Evolutionary conservation across 768 basidiomycete genomes (phyloP).

Genomic region (Trametes punicea): DNA sequence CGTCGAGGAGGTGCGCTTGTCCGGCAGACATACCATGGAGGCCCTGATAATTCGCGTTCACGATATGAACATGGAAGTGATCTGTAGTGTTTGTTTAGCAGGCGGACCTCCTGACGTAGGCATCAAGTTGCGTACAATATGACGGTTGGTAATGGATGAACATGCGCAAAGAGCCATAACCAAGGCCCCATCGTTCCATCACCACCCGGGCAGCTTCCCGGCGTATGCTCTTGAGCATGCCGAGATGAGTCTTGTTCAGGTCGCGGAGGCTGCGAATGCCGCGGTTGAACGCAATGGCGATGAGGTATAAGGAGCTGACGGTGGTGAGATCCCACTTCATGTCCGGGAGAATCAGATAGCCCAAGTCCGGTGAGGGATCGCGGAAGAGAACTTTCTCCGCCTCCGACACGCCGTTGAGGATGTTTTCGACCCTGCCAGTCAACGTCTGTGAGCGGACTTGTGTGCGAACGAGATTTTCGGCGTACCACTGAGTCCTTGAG

Average conservation of each 20-base stretch:
- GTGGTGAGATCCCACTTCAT: conserved; percentile 94
- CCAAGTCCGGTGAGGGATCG: conserved; percentile 42
- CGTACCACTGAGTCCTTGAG: conserved; percentile 77
- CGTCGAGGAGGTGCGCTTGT: conserved; percentile 91
- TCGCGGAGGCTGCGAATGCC: conserved; percentile 74
- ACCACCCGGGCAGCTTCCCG: conserved; percentile 51
- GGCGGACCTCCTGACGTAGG: neutral
- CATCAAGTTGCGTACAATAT: conserved; percentile 64
- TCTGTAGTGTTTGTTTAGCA: conserved; percentile 43
- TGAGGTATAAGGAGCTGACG: conserved; percentile 77
- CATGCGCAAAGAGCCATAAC: conserved; percentile 61
- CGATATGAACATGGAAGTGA: conserved; percentile 93
- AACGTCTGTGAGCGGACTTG: neutral
- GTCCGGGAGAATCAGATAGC: conserved; percentile 86
- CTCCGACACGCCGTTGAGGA: conserved; percentile 75
- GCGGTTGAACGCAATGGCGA: conserved; percentile 66
- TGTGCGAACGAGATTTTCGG: neutral
- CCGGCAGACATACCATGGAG: conserved; percentile 75
- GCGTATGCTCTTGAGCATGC: conserved; percentile 64
- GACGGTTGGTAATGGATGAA: conserved; percentile 95
- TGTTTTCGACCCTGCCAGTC: conserved; percentile 75
- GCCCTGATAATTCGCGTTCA: conserved; percentile 65
- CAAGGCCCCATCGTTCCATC: conserved; percentile 63
- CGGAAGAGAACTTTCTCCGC: conserved; percentile 67
- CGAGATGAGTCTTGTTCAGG: conserved; percentile 59